A percentile compares a stretch with the other conserved stretches of the same genome.
Evolutionary conservation across 768 basidiomycete genomes (phyloP).

Genomic region (Auriculariales sp.): DNA sequence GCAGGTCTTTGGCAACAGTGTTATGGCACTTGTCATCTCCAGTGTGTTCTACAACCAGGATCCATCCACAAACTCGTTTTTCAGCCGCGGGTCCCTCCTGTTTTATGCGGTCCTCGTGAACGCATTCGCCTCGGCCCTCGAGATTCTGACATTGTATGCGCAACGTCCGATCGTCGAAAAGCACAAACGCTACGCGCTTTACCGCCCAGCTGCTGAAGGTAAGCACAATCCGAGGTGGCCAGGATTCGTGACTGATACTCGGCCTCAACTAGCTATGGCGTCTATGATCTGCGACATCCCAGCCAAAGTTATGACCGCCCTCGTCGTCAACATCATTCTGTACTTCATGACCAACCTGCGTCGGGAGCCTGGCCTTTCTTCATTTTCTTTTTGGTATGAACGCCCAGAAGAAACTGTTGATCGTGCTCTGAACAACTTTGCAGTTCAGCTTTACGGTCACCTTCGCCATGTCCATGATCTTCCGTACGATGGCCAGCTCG

Average conservation of each 20-base stretch:
- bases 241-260: conserved; percentile 8
- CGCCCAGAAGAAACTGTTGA: no score
- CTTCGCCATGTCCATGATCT: conserved; percentile 3
- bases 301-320: conserved; percentile 4
- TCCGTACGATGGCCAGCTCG: conserved; percentile 17
- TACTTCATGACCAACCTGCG: conserved; percentile 30
- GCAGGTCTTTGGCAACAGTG: background rate
- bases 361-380: conserved; percentile 24
- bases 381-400: no score
- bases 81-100: conserved; percentile 26
- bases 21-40: conserved; percentile 10
- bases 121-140: conserved; percentile 23
- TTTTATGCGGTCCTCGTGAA: conserved; percentile 25
- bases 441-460: conserved; percentile 26
- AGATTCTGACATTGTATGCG: conserved; percentile 17
- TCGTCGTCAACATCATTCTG: conserved; percentile 20
- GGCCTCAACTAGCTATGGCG: background rate
- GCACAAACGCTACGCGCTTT: conserved; percentile 26
- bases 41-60: conserved; percentile 29
- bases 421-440: no score
- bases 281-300: conserved; percentile 2
- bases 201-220: conserved; percentile 25
- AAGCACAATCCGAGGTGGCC: conserved; percentile 27
- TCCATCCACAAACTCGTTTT: conserved; percentile 24
- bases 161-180: conserved; percentile 26